These are phyloP conservation scores for Schoenoplectus tabernaemontani DNA, from an alignment of 202 grass and related monocot species.

Conservation along the genomic window DNA sequence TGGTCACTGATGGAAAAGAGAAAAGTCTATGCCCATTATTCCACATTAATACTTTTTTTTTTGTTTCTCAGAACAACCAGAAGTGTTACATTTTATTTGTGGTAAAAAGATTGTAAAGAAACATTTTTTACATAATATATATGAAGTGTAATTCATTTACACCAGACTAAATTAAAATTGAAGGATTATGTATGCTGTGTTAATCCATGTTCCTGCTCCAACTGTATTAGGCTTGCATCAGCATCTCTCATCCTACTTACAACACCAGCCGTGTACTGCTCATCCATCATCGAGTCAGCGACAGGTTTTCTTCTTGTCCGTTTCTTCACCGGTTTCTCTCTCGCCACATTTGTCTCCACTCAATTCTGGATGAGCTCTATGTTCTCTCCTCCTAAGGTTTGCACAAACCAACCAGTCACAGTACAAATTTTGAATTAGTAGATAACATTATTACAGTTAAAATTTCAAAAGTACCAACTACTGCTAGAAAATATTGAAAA, in stretches of 20 bases:
- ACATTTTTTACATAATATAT: not conserved
- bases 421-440: not conserved
- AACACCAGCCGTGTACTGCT: conserved; percentile 78
- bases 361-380: conserved; percentile 99
- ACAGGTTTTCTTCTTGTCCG: conserved; percentile 49
- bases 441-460: not conserved
- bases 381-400: conserved; percentile 64
- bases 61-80: not conserved
- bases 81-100: not conserved
- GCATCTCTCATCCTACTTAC: conserved; percentile 69
- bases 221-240: conserved; percentile 40
- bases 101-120: not conserved
- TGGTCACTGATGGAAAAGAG: not conserved
- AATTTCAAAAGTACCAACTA: not conserved
- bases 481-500: not conserved
- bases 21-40: not conserved
- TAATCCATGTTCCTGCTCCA: not conserved
- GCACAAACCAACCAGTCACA: not conserved
- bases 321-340: conserved; percentile 91
- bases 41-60: not conserved
- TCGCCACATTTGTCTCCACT: conserved; percentile 78
- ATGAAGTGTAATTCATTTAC: not conserved
- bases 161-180: not conserved
- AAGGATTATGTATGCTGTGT: not conserved
- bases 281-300: conserved; percentile 45